Conservation (phyloP, 495 filamentous ascomycete species). For the Penicillium chermesinum region DNA sequence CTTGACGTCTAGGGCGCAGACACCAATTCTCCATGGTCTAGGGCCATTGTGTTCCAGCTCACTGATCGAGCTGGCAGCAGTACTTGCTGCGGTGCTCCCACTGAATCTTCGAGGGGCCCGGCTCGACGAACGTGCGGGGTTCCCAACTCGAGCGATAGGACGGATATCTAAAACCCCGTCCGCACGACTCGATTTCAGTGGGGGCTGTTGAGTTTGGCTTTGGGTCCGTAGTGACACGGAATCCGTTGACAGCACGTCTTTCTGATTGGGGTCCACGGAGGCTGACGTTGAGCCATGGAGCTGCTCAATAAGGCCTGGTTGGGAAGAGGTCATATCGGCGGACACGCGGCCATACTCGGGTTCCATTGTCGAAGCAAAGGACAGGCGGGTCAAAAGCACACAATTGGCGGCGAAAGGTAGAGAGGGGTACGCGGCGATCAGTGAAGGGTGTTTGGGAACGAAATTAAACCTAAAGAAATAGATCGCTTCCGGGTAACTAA, state of each 20-base stretch:
- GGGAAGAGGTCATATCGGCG: slow-evolving; percentile 16
- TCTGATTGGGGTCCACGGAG: slow-evolving; percentile 12
- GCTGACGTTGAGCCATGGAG: slow-evolving; percentile 2
- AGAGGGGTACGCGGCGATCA: neutral
- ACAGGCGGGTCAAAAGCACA: slow-evolving; percentile 61
- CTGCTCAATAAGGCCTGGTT: slow-evolving; percentile 8
- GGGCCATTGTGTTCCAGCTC: slow-evolving; percentile 30
- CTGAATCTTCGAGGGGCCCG: slow-evolving; percentile 69
- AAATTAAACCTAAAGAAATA: too few relatives aligned
- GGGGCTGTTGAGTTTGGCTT: slow-evolving; percentile 5
- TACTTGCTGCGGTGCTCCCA: slow-evolving; percentile 69
- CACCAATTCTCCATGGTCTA: slow-evolving; percentile 66
- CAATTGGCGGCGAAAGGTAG: neutral
- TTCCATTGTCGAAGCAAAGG: slow-evolving; percentile 39
- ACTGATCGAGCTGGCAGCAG: slow-evolving; percentile 61
- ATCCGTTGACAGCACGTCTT: slow-evolving; percentile 13
- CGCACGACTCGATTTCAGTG: slow-evolving; percentile 13
- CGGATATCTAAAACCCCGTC: slow-evolving; percentile 25
- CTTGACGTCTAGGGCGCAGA: slow-evolving; percentile 94
- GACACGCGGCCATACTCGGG: slow-evolving; percentile 38
- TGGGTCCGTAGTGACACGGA: slow-evolving; percentile 11
- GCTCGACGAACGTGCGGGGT: slow-evolving; percentile 61
- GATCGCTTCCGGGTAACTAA: too few relatives aligned
- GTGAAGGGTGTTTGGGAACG: too few relatives aligned
- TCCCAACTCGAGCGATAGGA: slow-evolving; percentile 22